A percentile compares a stretch with the other conserved stretches of the same genome.
phyloP scores from a whole-genome alignment of 768 basidiomycete genomes.

The Amanita rubescens region DNA sequence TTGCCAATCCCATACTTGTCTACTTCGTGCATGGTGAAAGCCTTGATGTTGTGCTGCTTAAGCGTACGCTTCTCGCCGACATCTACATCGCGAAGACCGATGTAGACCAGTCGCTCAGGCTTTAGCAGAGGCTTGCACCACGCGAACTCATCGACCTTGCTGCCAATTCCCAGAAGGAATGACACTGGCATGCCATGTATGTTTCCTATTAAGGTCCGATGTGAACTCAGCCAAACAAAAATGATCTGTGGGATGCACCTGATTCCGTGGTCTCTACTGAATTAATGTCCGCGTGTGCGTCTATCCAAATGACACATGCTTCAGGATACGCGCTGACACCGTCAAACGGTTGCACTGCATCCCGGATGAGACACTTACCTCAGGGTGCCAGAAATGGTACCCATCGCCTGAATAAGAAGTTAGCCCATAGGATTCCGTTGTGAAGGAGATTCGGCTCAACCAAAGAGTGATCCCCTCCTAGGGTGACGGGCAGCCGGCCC shows the following conservation, averaged over 20 bases:
- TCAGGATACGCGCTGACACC: slow-evolving; percentile 57
- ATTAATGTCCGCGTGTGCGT: slow-evolving; percentile 97
- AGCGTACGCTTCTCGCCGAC: slow-evolving; percentile 82
- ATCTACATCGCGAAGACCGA: slow-evolving; percentile 93
- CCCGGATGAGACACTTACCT: slow-evolving; percentile 32
- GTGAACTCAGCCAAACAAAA: not conserved
- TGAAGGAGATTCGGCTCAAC: slow-evolving; percentile 32
- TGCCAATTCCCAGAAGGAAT: slow-evolving; percentile 68
- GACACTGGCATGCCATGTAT: slow-evolving; percentile 98
- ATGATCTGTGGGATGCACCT: slow-evolving; percentile 33
- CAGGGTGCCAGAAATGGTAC: slow-evolving; percentile 87
- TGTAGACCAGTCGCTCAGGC: slow-evolving; percentile 84
- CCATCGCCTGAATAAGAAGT: slow-evolving; percentile 56
- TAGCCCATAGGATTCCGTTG: not conserved
- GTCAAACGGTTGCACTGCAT: slow-evolving; percentile 4
- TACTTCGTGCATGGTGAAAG: slow-evolving; percentile 89
- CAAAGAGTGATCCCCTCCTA: slow-evolving; percentile 95
- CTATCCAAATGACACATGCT: slow-evolving; percentile 90
- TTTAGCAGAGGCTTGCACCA: slow-evolving; percentile 59
- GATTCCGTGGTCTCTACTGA: slow-evolving; percentile 75
- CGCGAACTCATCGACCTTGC: slow-evolving; percentile 33
- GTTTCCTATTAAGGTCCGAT: slow-evolving; percentile 50
- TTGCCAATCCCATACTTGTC: slow-evolving; percentile 88
- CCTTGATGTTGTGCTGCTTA: slow-evolving; percentile 72
- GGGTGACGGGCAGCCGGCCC: slow-evolving; percentile 80